Evolutionary conservation across 305 asterid genomes (phyloP), one percentile per base, ranked within the genome.

Genomic region (Solanum aculeatissimum): DNA sequence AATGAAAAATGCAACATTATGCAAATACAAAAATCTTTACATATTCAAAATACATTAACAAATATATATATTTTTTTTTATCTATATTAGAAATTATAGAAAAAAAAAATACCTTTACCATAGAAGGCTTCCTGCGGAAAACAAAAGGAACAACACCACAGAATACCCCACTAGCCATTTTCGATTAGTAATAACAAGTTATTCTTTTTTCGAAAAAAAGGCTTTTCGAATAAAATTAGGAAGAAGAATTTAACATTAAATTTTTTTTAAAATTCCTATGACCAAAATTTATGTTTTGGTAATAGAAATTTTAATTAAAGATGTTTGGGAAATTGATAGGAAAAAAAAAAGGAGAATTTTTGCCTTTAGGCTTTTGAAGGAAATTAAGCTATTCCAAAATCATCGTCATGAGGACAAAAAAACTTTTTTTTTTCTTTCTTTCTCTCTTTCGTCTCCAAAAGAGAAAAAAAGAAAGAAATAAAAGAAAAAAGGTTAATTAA

Each of bases 71-170:
- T 35, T 35, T 57, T 38, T 72, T 60, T 25, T 23, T 11, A 62
- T 25, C 25, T 11, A 1, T 7, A 23, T 25, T 62, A 62, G 18
- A 62, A 23, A 62, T 62, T 62, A 25, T 25, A 62, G 4, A 2
- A 10, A 29, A 53, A 19, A 55, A 14, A 9, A 80, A 23, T 86
- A 95, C 98, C 97, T 90, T 85, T 29, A 83, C 68, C 68, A 85
- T 85, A 85, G 92, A 87, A 89, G 85, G 60, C 16, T 71, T 92
- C 81, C 85, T 91, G 35, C 92, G 92, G 77, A 92, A 89, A 58
- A 93, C 42, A 85, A 90, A 88, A 77, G 94, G 95, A 15, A 91
- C 86, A 53, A 93, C 93, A 19, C 94, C 92, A 83, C 91, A 88
- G 75, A 91, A 89, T 40, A 83, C 86, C 83, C 92, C 91, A 0